Base-by-base conservation (phyloP, 2,329 filamentous ascomycete genomes). In the Aureobasidium leucospermi region DNA sequence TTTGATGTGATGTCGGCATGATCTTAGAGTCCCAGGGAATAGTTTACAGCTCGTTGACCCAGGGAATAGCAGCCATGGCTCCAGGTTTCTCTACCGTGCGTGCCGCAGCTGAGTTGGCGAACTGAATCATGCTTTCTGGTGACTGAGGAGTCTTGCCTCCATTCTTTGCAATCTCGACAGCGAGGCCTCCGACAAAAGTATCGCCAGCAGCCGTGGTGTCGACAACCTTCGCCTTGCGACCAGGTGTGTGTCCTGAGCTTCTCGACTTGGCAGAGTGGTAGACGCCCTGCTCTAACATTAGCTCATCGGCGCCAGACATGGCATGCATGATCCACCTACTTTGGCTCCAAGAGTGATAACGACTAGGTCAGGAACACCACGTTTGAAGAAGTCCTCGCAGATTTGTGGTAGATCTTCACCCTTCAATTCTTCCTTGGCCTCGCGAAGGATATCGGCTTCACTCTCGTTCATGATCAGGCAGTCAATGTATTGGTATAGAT, bases 191-290 rank as follows among this genome's bases (percentile, higher is more conserved):
- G 5, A 95, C 89, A 75, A 96, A 96, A 0, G 93, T 96, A 72
- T 97, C 93, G 0, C 93, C 93, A 5, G 94, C 94, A 1, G 88
- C 93, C 7, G 93, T 97, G 1, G 93, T 97, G 72, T 97, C 93
- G 4, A 96, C 84, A 1, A 97, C 93, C 60, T 81, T 75, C 16
- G 90, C 87, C 72, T 88, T 87, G 63, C 83, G 79, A 0, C 89
- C 90, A 19, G 64, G 45, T 15, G 45, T 49, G 70, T 59, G 41
- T 65, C 65, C 39, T 67, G 68, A 23, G 56, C 59, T 16, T 58
- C 52, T 16, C 65, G 69, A 29, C 63, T 63, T n/a, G 61, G 60
- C 66, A 31, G 61, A 63, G 55, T 73, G 67, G 63, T 71, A 64
- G 32, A 66, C 60, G 6, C 68, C 69, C n/a, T 69, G 80, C 11